Base-by-base conservation (phyloP, 352 stramenopile genomes). In the Phytophthora crassamura region DNA sequence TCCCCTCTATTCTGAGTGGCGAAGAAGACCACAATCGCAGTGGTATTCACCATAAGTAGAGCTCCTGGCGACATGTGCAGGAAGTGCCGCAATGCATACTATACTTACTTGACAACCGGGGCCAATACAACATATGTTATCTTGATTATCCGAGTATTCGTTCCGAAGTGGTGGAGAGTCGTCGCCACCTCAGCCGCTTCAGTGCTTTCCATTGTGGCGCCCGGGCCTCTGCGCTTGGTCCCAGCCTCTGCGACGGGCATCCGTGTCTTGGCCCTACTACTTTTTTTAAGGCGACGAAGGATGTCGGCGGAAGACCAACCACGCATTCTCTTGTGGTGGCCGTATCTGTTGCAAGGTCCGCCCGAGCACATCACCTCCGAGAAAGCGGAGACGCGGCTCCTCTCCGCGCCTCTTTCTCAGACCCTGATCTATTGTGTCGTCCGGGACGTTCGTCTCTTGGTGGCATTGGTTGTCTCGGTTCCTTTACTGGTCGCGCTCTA, bases 101-200 rank as follows among this genome's bases (percentile, higher is more conserved):
- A 47, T 16, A 39, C 49, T 47, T 20, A 47, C 36, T 47, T 38
- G 35, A 47, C 11, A 38, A 36, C 36, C 1, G 34, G 11, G 49
- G 11, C 0, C 16, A 57, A 47, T 38, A 47, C 3, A 46, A 38
- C 20, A n/a, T 47, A 6, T 48, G 15, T 57, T 57, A 39, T 47
- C 49, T 47, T 39, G 35, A 9, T 57, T 57, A 47, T 57, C 36
- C 18, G 3, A 25, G 34, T 45, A 12, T 38, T 36, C n/a, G n/a
- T n/a, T 42, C 30, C 53, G 53, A 51, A 43, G 53, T 50, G 38
- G 16, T n/a, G 41, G 41, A 49, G 40, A 60, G 52, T 45, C 41
- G 10, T 51, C 52, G 14, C 10, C 39, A 49, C 52, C 39, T 45
- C 52, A 16, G 40, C 52, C 25, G 2, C 52, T 43, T 45, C 40